Percentiles rank a stretch among this genome's conserved stretches.
Evolutionary conservation across 2,329 filamentous ascomycete genomes (phyloP).

Genomic region (Hyphodiscus sp.): DNA sequence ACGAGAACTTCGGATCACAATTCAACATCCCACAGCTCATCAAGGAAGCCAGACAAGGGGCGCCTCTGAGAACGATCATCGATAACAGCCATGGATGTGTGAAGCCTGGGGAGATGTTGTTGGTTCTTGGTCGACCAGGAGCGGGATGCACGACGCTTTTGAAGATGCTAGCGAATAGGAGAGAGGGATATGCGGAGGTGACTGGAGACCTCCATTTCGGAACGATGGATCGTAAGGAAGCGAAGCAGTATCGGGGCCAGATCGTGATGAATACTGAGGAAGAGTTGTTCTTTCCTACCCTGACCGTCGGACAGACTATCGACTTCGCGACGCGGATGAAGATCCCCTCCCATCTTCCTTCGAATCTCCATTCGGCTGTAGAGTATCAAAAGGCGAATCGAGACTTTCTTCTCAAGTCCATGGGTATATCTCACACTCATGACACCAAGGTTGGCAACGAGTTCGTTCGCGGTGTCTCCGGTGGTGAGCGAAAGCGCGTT

Average conservation of each 20-base stretch:
- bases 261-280: conserved; percentile 51
- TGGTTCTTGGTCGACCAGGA: conserved; percentile 63
- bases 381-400: conserved; percentile 36
- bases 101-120: conserved; percentile 65
- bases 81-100: conserved; percentile 61
- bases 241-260: conserved; percentile 45
- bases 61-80: conserved; percentile 57
- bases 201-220: conserved; percentile 54
- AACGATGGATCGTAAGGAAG: conserved; percentile 35
- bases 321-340: conserved; percentile 52
- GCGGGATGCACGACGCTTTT: conserved; percentile 66
- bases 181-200: conserved; percentile 51
- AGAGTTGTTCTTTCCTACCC: conserved; percentile 43
- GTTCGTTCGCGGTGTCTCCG: conserved; percentile 55
- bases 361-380: conserved; percentile 39
- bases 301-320: conserved; percentile 46
- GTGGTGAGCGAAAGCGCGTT: conserved; percentile 56
- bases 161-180: conserved; percentile 60
- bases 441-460: conserved; percentile 52
- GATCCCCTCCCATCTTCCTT: conserved; percentile 35
- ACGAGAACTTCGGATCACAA: conserved; percentile 25
- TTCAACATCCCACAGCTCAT: conserved; percentile 17
- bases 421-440: conserved; percentile 48
- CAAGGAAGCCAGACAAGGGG: conserved; percentile 48
- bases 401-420: conserved; percentile 26